Evolutionary conservation across 2,329 filamentous ascomycete genomes (phyloP).

Genomic region (Xylariaceae sp.): DNA sequence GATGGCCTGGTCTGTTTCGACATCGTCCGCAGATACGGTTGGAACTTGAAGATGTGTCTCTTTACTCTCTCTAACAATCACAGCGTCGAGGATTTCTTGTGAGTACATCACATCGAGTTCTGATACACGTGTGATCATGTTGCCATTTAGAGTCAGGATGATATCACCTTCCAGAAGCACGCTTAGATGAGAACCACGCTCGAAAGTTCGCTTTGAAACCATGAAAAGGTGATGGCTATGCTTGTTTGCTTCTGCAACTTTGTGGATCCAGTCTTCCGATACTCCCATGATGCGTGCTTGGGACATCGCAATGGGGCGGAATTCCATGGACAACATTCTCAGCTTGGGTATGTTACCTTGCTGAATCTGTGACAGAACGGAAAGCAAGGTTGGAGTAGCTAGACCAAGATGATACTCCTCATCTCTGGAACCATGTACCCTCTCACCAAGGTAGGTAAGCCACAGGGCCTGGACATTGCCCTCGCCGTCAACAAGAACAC

Average conservation of each 20-base stretch:
- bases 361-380: slow-evolving; percentile 85
- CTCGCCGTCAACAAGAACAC: slow-evolving; percentile 84
- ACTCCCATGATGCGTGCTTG: slow-evolving; percentile 97
- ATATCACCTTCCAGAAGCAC: slow-evolving; percentile 87
- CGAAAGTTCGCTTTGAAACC: slow-evolving; percentile 84
- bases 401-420: slow-evolving; percentile 96
- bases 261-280: slow-evolving; percentile 90
- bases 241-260: slow-evolving; percentile 83
- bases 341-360: slow-evolving; percentile 75
- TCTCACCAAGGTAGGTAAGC: slow-evolving; percentile 94
- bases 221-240: slow-evolving; percentile 97
- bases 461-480: slow-evolving; percentile 93
- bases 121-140: slow-evolving; percentile 87
- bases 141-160: slow-evolving; percentile 83
- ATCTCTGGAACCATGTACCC: slow-evolving; percentile 77
- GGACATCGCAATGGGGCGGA: slow-evolving; percentile 92
- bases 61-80: slow-evolving; percentile 81
- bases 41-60: slow-evolving; percentile 75
- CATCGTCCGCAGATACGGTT: slow-evolving; percentile 82
- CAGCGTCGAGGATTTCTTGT: slow-evolving; percentile 75
- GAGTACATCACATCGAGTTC: slow-evolving; percentile 97
- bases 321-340: slow-evolving; percentile 90
- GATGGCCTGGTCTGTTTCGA: slow-evolving; percentile 89
- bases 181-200: slow-evolving; percentile 48
- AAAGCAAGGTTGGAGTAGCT: slow-evolving; percentile 81